Base-by-base conservation (phyloP, 2,329 filamentous ascomycete genomes). In the Ceratocystis albifundus region DNA sequence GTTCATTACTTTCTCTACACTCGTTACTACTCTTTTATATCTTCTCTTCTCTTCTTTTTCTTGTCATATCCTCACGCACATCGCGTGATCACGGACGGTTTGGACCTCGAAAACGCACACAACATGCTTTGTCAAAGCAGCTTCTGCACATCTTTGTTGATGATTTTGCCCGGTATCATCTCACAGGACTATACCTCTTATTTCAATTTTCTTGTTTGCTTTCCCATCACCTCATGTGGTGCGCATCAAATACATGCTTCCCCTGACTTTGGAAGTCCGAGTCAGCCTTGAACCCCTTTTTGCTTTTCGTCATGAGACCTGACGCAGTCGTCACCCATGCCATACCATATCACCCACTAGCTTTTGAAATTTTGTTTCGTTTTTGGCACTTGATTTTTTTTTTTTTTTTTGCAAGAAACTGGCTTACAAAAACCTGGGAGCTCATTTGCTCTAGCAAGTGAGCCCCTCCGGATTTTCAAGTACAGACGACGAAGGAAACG, bases 361-460 rank as follows among this genome's bases (percentile, higher is more conserved):
- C 32, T 59, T 36, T 25, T 41, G 36, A 12, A 10, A 41, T 41
- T 17, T 59, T 17, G 28, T 36, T 32, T 28, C 22, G 25, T 36
- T n/a, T 30, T 36, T 57, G 15, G 17, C 46, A 4, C 10, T 25
- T 10, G 20, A 48, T 48, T 53, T 59, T 50, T 50, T 22, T 50
- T 48, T 53, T 59, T 50, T 50, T 22, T 50, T 59, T 59, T 59
- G 28, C 55, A 30, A 59, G 25, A 59, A 59, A 59, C 55, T 59
- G 25, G 28, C 55, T 59, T 36, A 59, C 22, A 7, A 32, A 17
- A 59, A 17, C 55, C 55, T 8, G 5, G 15, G 2, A 3, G 12
- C 36, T 4, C 28, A 59, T 28, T 25, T 32, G 17, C 22, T 25
- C 15, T 10, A 12, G 25, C 28, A 36, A 30, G 17, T 6, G 12